phyloP scores from a whole-genome alignment of 2,329 filamentous ascomycete species.

The Lecanicillium sp. region DNA sequence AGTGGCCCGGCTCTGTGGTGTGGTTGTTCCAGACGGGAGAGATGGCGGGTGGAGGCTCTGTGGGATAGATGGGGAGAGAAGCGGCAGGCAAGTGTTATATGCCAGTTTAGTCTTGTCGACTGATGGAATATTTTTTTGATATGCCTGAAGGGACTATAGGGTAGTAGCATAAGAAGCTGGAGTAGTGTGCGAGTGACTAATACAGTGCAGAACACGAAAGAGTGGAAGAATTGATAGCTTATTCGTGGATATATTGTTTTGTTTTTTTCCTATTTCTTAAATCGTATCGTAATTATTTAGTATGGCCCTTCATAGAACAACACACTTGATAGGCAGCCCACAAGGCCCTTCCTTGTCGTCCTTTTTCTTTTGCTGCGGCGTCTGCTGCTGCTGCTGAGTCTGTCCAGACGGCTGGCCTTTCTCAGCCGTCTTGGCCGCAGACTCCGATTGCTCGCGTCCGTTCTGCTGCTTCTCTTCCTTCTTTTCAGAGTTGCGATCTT shows the following conservation, averaged over 20 bases:
- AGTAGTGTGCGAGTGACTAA: too few relatives aligned
- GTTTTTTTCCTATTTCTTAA: slow-evolving; percentile 10
- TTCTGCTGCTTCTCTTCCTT: slow-evolving; percentile 14
- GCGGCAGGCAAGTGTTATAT: too few relatives aligned
- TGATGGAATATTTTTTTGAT: too few relatives aligned
- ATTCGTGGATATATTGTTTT: neutral
- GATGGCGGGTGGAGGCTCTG: too few relatives aligned
- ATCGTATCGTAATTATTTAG: slow-evolving; percentile 9
- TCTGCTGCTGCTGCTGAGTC: too few relatives aligned
- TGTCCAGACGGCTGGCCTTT: slow-evolving; percentile 16
- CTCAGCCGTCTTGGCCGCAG: slow-evolving; percentile 13
- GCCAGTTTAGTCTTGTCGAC: too few relatives aligned
- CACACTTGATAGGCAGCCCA: slow-evolving; percentile 68
- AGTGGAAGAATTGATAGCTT: neutral
- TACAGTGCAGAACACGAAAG: neutral
- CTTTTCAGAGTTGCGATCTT: slow-evolving; percentile 42
- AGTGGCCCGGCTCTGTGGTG: too few relatives aligned
- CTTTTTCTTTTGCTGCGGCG: slow-evolving; percentile 28
- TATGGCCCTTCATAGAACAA: slow-evolving; percentile 45
- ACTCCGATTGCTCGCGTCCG: slow-evolving; percentile 12
- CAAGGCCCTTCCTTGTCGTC: slow-evolving; percentile 62
- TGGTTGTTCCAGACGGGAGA: too few relatives aligned
- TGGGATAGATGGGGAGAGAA: too few relatives aligned
- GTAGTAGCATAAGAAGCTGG: too few relatives aligned
- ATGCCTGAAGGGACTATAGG: too few relatives aligned